Conservation (phyloP, 495 filamentous ascomycete genomes). For the Sordaria brevicollis region DNA sequence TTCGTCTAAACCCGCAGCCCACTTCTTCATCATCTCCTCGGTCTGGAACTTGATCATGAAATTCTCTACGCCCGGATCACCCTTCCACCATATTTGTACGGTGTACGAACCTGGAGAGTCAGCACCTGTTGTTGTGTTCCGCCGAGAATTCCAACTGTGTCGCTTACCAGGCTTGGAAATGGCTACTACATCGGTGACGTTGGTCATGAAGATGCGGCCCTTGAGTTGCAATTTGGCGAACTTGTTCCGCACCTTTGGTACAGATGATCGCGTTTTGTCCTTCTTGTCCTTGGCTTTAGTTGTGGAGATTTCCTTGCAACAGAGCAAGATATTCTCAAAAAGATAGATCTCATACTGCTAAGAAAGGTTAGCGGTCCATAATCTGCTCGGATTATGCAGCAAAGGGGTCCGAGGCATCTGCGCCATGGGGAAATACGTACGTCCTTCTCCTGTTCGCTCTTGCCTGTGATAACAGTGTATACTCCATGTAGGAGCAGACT, state of each 20-base stretch:
- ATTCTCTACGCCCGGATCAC: conserved; percentile 90
- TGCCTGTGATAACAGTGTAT: conserved; percentile 82
- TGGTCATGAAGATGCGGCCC: conserved; percentile 97
- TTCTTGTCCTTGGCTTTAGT: conserved; percentile 72
- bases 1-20: conserved; percentile 55
- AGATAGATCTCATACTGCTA: conserved; percentile 91
- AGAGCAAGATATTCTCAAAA: conserved; percentile 89
- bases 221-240: conserved; percentile 85
- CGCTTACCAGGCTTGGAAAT: conserved; percentile 69
- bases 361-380: conserved; percentile 6
- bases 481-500: conserved; percentile 83
- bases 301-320: conserved; percentile 89
- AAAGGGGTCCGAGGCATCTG: background rate
- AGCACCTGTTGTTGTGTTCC: conserved; percentile 3
- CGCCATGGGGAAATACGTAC: conserved; percentile 39
- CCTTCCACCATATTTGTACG: conserved; percentile 98
- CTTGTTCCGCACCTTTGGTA: conserved; percentile 54
- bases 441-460: conserved; percentile 77
- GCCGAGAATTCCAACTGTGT: background rate
- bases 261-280: conserved; percentile 41
- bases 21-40: conserved; percentile 86
- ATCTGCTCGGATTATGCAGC: background rate
- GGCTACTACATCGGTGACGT: conserved; percentile 87
- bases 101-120: conserved; percentile 66
- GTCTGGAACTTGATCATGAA: conserved; percentile 88